Evolutionary conservation across 257 asterid species (phyloP), one percentile per base, ranked within the genome.

Genomic region (Ilex aquifolium): DNA sequence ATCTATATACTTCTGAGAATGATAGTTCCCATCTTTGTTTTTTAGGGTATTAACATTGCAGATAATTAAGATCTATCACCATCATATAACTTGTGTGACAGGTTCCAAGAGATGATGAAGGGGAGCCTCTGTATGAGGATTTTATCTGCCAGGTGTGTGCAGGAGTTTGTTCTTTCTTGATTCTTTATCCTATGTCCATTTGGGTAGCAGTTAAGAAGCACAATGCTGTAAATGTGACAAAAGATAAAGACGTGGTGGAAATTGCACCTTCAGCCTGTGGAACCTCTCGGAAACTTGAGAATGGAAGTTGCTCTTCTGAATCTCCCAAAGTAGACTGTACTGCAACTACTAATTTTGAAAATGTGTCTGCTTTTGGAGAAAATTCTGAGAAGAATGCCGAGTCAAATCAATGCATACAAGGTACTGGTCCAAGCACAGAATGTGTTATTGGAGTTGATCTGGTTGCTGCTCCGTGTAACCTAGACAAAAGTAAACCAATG

Each of bases 21-120:
- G 27, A 21, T 21, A 21, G 27, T 21, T 21, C 27, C 27, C 27
- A 21, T 21, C 27, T 21, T 21, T 21, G 27, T 21, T 21, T 21
- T 21, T 21, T 21, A 21, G 27, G 27, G 27, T 21, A 21, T 21
- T 21, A 1, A 21, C 27, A 21, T 21, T 21, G 27, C 27, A 21
- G 27, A 36, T 36, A 36, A 36, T 36, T 36, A 2, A 36, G 42
- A 36, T 36, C 5, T 36, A 36, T 8, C 8, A 4, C 42, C 42
- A 36, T 36, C 42, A 36, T 62, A 64, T 8, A 68, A 57, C 11
- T 66, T 57, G 61, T 44, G n/a, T 10, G 65, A 56, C 76, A 89
- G 97, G 67, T 89, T 69, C 95, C 98, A 42, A 82, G 88, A 75
- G 97, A 89, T 46, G 96, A 87, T 65, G 95, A 87, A 46, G 97